Conservation (phyloP, 1,284 basidiomycete genomes). For the Ceratobasidium sp. region DNA sequence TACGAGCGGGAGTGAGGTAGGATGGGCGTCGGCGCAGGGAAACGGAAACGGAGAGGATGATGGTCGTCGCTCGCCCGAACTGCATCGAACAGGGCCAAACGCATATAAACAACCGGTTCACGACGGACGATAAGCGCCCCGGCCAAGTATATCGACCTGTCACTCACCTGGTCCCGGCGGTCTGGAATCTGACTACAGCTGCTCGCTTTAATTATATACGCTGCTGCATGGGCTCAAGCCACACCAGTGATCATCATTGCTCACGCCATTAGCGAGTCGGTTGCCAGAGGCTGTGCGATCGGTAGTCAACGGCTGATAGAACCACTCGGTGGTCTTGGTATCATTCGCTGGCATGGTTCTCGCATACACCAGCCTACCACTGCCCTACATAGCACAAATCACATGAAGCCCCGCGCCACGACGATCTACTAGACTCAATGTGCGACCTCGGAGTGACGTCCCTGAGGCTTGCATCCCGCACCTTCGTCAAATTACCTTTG, state of each 20-base stretch:
- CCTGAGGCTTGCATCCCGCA: background rate
- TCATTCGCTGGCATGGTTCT: constrained; percentile 2
- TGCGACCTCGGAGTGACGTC: background rate
- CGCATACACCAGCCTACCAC: background rate
- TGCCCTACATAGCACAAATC: background rate
- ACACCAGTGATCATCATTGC: background rate
- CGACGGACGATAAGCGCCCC: constrained; percentile 10
- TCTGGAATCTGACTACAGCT: background rate
- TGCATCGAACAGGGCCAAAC: constrained; percentile 15
- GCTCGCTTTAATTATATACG: too few species aligned
- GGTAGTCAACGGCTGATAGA: background rate
- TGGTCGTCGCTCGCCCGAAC: constrained; percentile 32
- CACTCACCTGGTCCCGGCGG: background rate
- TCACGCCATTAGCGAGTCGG: background rate
- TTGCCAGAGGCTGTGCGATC: background rate
- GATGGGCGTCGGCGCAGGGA: constrained; percentile 5
- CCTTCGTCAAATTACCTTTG: background rate
- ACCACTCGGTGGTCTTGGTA: background rate
- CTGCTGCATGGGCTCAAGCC: background rate
- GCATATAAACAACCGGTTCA: constrained; percentile 20
- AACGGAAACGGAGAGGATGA: constrained; percentile 1
- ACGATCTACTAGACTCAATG: background rate
- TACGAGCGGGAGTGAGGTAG: background rate
- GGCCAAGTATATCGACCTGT: background rate
- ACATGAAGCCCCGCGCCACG: background rate